Evolutionary conservation across 345 rosid genomes (phyloP).

Genomic region (Cardamine chenopodiifolia): DNA sequence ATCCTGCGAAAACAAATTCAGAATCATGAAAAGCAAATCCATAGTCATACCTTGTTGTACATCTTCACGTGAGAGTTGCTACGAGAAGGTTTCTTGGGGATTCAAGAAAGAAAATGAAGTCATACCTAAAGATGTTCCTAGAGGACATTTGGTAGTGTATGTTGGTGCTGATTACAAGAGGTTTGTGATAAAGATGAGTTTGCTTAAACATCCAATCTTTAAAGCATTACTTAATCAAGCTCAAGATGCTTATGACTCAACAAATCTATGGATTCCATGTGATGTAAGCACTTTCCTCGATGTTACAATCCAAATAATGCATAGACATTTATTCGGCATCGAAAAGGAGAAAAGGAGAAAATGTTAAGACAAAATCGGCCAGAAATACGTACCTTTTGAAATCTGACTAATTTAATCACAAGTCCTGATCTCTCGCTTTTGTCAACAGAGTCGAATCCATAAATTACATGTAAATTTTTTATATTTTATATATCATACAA

Average conservation of each 20-base stretch:
- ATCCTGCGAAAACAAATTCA: constrained; percentile 56
- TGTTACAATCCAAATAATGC: constrained; percentile 27
- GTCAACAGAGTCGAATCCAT: constrained; percentile 13
- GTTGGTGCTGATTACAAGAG: constrained; percentile 71
- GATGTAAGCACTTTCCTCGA: constrained; percentile 71
- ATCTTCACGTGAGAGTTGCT: constrained; percentile 53
- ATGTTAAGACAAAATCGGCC: neutral
- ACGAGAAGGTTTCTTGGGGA: constrained; percentile 52
- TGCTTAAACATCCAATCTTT: constrained; percentile 81
- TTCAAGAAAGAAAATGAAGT: constrained; percentile 46
- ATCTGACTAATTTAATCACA: neutral
- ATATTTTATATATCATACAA: constrained; percentile 28
- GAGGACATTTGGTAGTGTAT: constrained; percentile 80
- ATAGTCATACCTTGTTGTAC: constrained; percentile 52
- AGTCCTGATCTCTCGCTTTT: constrained; percentile 8
- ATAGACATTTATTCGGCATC: too few relatives aligned
- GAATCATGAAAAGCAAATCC: constrained; percentile 52
- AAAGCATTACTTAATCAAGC: constrained; percentile 79
- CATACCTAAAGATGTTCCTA: constrained; percentile 84
- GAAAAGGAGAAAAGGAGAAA: constrained; percentile 11
- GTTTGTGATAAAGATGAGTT: constrained; percentile 66
- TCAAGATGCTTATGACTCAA: constrained; percentile 65
- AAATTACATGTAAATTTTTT: constrained; percentile 18
- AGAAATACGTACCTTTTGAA: constrained; percentile 2
- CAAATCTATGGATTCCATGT: constrained; percentile 81